Conservation (phyloP, 2,329 filamentous ascomycete genomes). For the Aspergillus fructus region DNA sequence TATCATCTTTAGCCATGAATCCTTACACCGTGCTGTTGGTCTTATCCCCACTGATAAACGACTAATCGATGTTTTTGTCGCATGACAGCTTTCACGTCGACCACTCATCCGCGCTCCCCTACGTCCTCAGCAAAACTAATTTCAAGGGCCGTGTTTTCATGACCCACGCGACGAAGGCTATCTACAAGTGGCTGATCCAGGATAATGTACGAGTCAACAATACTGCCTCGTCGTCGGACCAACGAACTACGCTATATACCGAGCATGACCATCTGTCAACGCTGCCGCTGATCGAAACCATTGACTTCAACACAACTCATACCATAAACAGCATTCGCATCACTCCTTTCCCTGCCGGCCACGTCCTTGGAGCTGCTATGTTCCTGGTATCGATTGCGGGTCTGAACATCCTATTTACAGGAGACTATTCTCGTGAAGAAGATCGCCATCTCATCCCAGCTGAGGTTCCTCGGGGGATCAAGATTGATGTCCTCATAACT, state of each 20-base stretch:
- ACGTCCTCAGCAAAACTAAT: constrained; percentile 96
- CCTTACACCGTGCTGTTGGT: not conserved
- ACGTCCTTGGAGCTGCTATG: constrained; percentile 98
- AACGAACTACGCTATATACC: constrained; percentile 74
- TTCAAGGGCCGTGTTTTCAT: constrained; percentile 97
- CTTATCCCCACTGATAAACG: constrained; percentile 8
- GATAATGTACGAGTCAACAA: constrained; percentile 89
- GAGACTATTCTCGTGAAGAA: constrained; percentile 94
- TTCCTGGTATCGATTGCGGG: constrained; percentile 96
- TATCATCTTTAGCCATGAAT: constrained; percentile 12
- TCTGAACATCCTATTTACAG: constrained; percentile 94
- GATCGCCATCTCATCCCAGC: constrained; percentile 95
- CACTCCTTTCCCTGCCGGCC: constrained; percentile 93
- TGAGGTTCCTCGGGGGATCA: constrained; percentile 81
- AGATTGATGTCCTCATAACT: constrained; percentile 94
- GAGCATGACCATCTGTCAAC: constrained; percentile 94
- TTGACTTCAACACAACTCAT: constrained; percentile 97
- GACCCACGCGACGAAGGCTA: constrained; percentile 98
- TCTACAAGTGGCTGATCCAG: constrained; percentile 99
- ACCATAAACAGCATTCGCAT: constrained; percentile 95
- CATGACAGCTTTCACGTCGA: constrained; percentile 91
- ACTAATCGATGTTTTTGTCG: constrained; percentile 28
- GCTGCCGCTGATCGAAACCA: constrained; percentile 91
- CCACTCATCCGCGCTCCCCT: constrained; percentile 96
- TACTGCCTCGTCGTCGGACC: constrained; percentile 62